Evolutionary conservation across 176 grass and related monocot species (phyloP).

Genomic region (Phragmites australis): DNA sequence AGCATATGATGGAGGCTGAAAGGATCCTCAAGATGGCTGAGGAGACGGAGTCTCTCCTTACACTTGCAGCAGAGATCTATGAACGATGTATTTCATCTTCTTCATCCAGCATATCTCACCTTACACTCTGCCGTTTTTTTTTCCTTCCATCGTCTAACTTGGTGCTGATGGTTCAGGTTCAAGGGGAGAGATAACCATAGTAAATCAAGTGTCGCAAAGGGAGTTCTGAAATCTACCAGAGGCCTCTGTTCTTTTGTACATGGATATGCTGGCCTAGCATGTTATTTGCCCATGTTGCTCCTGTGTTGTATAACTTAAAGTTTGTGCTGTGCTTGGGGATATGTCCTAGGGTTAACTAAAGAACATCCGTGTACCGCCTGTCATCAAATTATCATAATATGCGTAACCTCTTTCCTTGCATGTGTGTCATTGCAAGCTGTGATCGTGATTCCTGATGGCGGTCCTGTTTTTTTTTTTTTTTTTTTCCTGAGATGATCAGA

Average conservation of each 20-base stretch:
- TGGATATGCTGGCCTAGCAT: conserved; percentile 15
- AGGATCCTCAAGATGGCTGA: conserved; percentile 72
- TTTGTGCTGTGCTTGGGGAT: conserved; percentile 4
- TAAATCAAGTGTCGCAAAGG: conserved; percentile 32
- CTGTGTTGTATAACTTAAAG: conserved; percentile 33
- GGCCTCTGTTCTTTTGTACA: conserved; percentile 26
- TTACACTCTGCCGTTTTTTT: neutral
- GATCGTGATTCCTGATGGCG: neutral
- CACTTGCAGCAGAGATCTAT: conserved; percentile 62
- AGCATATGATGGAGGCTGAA: conserved; percentile 73
- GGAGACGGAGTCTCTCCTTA: conserved; percentile 61
- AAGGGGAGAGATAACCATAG: conserved; percentile 51
- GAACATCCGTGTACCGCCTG: neutral
- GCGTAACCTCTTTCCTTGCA: neutral
- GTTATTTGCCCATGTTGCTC: neutral
- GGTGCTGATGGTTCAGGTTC: conserved; percentile 48
- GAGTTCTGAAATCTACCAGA: conserved; percentile 33
- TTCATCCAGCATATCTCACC: neutral
- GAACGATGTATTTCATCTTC: conserved; percentile 47
- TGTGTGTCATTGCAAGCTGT: neutral
- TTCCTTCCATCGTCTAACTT: neutral
- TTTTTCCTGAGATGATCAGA: neutral
- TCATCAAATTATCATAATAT: conserved; percentile 6
- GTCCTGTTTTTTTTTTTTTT: neutral
- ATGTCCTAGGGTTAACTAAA: conserved; percentile 6